Percentiles rank a stretch among this genome's conserved stretches.
Evolutionary conservation across 2,329 filamentous ascomycete genomes (phyloP).

Genomic region (Hortaea werneckii): DNA sequence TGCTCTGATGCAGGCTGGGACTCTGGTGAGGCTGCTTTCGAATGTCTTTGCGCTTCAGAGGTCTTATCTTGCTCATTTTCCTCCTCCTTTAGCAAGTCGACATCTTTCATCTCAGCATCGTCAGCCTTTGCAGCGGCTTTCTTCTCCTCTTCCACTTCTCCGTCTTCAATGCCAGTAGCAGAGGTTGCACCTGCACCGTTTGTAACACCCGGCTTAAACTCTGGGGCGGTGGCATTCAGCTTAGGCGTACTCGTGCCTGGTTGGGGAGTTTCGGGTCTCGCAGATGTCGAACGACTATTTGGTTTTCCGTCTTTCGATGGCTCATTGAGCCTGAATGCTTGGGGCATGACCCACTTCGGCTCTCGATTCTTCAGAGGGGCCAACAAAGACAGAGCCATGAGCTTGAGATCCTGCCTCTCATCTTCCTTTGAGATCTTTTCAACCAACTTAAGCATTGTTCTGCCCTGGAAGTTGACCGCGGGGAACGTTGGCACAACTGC

Average conservation of each 20-base stretch:
- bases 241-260: slow-evolving; percentile 32
- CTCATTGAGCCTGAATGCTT: slow-evolving; percentile 49
- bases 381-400: slow-evolving; percentile 61
- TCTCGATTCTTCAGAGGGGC: slow-evolving; percentile 59
- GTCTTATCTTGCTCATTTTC: background rate
- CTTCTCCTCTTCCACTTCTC: slow-evolving; percentile 58
- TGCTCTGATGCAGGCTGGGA: background rate
- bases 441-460: slow-evolving; percentile 55
- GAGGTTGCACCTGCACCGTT: slow-evolving; percentile 31
- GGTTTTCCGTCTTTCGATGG: slow-evolving; percentile 16
- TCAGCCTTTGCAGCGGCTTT: slow-evolving; percentile 13
- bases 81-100: slow-evolving; percentile 2
- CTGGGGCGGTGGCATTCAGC: slow-evolving; percentile 46
- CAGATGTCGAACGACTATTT: slow-evolving; percentile 20
- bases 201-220: slow-evolving; percentile 48
- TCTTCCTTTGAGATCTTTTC: slow-evolving; percentile 50
- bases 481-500: slow-evolving; percentile 74
- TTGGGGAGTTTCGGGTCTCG: slow-evolving; percentile 32
- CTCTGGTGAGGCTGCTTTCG: background rate
- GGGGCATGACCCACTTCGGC: slow-evolving; percentile 61
- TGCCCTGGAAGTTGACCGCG: slow-evolving; percentile 78
- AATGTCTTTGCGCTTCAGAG: background rate
- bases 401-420: slow-evolving; percentile 61
- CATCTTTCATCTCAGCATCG: slow-evolving; percentile 17
- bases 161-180: slow-evolving; percentile 48